Evolutionary conservation across 768 basidiomycete genomes (phyloP).

Genomic region (Mycena alexandri): DNA sequence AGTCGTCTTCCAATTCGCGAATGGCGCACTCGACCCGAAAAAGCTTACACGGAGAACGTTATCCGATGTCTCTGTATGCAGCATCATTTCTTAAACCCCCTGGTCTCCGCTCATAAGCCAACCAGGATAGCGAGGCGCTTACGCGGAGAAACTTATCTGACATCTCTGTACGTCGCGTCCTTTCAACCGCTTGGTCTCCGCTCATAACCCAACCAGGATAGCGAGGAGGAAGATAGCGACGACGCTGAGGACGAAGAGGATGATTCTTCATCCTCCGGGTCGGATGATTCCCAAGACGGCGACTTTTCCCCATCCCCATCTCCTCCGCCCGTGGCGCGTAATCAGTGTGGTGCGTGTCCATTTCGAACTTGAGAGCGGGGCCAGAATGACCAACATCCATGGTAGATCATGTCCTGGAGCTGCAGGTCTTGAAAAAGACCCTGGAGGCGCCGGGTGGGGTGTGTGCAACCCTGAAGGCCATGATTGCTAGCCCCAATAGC

Average conservation of each 20-base stretch:
- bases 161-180: neutral
- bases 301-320: neutral
- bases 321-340: neutral
- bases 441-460: neutral
- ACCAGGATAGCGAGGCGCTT: neutral
- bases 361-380: constrained; percentile 1
- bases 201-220: constrained; percentile 5
- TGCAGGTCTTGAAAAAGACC: constrained; percentile 12
- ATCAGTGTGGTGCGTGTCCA: neutral
- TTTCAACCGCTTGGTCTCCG: neutral
- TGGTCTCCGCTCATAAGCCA: neutral
- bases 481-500: constrained; percentile 7
- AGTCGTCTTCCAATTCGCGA: neutral
- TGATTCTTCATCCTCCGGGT: neutral
- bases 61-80: neutral
- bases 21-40: neutral
- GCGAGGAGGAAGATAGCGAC: constrained; percentile 1
- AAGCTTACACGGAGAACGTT: neutral
- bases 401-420: constrained; percentile 16
- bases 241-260: neutral
- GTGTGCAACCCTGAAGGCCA: neutral
- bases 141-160: too few relatives aligned
- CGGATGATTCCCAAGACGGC: neutral
- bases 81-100: neutral
- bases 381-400: neutral